Evolutionary conservation across 306 rosid genomes (phyloP), one percentile per base, ranked within the genome.

Genomic region (Inga oerstediana): DNA sequence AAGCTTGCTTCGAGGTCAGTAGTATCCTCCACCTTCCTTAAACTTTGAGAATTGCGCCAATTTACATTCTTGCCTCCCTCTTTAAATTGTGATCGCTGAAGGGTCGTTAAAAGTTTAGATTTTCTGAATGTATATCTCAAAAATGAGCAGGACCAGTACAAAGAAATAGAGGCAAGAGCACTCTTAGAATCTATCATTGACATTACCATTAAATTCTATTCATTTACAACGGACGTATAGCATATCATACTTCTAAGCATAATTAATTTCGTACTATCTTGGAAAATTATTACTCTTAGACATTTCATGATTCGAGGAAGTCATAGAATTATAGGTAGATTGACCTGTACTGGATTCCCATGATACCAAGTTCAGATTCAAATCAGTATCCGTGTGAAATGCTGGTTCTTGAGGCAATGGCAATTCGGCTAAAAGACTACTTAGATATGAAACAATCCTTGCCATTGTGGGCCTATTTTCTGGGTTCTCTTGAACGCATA

Each of bases 401-500:
- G 81, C 75, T 1, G 85, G 85, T 61, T 78, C 81, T 24, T 51
- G 49, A 7, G 83, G 87, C 72, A 22, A 5, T 51, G 79, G 84
- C 59, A 74, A 56, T 11, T 80, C 87, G 13, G 22, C 64, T 37
- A 27, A 62, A 59, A 81, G 74, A 79, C 58, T 74, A 41, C 73
- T 81, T 56, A 87, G 81, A 81, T 81, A 87, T 30, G 83, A 77
- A 67, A 81, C 83, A 39, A 87, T 41, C 19, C 17, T 51, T 44
- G 66, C 73, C 81, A 84, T 84, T 1, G 87, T 59, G 3, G 90
- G 93, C 68, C 90, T 81, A 14, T 77, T 37, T 34, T 20, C 75
- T 74, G 72, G 81, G 27, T 86, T 85, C 12, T 87, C 80, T 81
- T 90, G 91, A 9, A 88, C 85, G 45, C 91, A 85, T 10, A 84